Conservation (phyloP, 2,329 filamentous ascomycete species). For the Beauveria australis region DNA sequence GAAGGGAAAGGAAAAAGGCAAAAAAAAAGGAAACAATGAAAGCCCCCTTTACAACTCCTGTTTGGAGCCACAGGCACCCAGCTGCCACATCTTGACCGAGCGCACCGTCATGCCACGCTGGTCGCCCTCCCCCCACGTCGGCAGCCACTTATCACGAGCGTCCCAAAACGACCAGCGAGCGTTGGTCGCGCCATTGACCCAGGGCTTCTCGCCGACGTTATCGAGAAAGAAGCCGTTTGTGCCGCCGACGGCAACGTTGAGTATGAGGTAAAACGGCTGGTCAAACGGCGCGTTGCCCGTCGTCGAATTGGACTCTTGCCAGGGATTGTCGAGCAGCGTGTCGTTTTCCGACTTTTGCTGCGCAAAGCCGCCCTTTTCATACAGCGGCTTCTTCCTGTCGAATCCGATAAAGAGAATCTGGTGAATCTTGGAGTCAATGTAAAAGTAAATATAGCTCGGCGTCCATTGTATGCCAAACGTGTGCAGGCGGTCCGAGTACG, state of each 20-base stretch:
- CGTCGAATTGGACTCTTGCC: constrained; percentile 28
- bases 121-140: constrained; percentile 37
- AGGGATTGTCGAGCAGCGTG: constrained; percentile 35
- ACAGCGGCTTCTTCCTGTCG: constrained; percentile 26
- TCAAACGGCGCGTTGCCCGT: constrained; percentile 42
- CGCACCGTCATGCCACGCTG: constrained; percentile 36
- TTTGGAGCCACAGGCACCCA: constrained; percentile 17
- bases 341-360: constrained; percentile 29
- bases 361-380: constrained; percentile 34
- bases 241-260: constrained; percentile 43
- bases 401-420: constrained; percentile 32
- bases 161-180: constrained; percentile 35
- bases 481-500: constrained; percentile 36
- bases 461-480: constrained; percentile 47
- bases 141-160: constrained; percentile 32
- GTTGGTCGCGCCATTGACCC: constrained; percentile 33
- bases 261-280: constrained; percentile 41
- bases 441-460: constrained; percentile 44
- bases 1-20: background rate
- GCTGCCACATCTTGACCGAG: constrained; percentile 40
- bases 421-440: constrained; percentile 36
- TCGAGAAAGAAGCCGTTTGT: constrained; percentile 42
- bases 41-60: background rate
- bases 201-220: constrained; percentile 35
- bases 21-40: background rate